Base-by-base conservation (phyloP, 306 rosid species). In the Carpinus fangiana region DNA sequence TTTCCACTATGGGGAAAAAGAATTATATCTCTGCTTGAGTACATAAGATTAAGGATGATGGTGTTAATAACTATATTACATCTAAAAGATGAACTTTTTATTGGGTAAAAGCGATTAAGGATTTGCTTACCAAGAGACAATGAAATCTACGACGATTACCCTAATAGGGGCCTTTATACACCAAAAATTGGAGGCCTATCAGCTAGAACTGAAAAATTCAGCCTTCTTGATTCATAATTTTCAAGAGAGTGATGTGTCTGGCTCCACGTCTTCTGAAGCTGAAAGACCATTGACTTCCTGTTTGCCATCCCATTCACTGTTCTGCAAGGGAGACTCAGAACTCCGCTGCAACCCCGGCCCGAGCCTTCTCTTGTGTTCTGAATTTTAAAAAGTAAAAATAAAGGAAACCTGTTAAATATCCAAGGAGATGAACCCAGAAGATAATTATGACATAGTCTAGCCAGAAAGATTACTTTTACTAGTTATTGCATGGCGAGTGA, bases 401-500 rank as follows among this genome's bases (percentile, higher is more conserved):
- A 41, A 41, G 45, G 52, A 65, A 51, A 53, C 76, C 17, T 23
- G 55, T 87, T 70, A 83, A 69, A 80, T 56, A 83, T 66, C 55
- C 12, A 50, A 69, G 76, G 12, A 65, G 45, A 9, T 18, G 17
- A 71, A 73, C 62, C 8, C 38, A 51, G 72, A 51, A 51, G 69
- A 52, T 72, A 11, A 41, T 34, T 51, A 72, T 41, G 74, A n/a
- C 28, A 69, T 20, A 34, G 59, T 64, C 73, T 17, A 38, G 51
- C 55, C 36, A 64, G 72, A 73, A 72, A 72, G 16, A 70, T 75
- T 90, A 94, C 98, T 94, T 88, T 92, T 94, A 16, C 88, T 89
- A 0, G 90, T 90, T n/a, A 94, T 92, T 36, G 98, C 86, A 2
- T 78, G 90, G 51, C 98, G 87, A 55, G 97, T 94, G 86, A 90